Evolutionary conservation across 768 basidiomycete species (phyloP).

Genomic region (Rhodotorula taiwanensis): DNA sequence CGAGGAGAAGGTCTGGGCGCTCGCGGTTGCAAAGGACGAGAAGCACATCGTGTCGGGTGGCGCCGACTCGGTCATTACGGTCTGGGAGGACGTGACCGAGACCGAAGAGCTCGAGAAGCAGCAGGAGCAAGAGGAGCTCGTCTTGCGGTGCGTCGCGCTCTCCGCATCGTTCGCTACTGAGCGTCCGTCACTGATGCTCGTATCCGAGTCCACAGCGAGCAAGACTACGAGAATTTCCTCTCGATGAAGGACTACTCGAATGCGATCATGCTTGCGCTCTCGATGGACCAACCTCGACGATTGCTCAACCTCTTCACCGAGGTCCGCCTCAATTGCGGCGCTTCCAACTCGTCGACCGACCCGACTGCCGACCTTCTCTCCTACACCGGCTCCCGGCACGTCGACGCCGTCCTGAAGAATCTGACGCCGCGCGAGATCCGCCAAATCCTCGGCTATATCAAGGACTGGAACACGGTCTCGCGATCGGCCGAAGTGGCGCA

Average conservation of each 20-base stretch:
- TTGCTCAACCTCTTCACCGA: constrained; percentile 70
- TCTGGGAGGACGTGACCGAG: constrained; percentile 93
- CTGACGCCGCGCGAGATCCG: constrained; percentile 68
- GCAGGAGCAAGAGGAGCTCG: constrained; percentile 61
- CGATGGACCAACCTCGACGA: constrained; percentile 87
- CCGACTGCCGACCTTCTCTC: constrained; percentile 27
- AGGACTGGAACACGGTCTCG: constrained; percentile 94
- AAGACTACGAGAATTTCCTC: constrained; percentile 88
- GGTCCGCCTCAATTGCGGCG: constrained; percentile 46
- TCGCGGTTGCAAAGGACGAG: constrained; percentile 75
- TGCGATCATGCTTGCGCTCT: constrained; percentile 83
- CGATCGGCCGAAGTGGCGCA: constrained; percentile 81
- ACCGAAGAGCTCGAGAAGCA: constrained; percentile 70
- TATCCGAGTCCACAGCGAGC: constrained; percentile 59
- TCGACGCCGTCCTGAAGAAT: constrained; percentile 74
- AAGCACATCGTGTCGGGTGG: constrained; percentile 82
- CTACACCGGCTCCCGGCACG: constrained; percentile 61
- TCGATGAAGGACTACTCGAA: constrained; percentile 78
- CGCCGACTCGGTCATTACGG: constrained; percentile 89
- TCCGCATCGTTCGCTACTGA: not conserved
- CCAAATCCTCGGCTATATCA: constrained; percentile 69
- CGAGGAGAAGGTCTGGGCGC: constrained; percentile 98
- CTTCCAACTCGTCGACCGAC: constrained; percentile 2
- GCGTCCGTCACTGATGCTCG: not conserved
- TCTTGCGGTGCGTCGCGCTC: constrained; percentile 62